Conservation (phyloP, 257 asterid species). For the Penstemon eatonii region DNA sequence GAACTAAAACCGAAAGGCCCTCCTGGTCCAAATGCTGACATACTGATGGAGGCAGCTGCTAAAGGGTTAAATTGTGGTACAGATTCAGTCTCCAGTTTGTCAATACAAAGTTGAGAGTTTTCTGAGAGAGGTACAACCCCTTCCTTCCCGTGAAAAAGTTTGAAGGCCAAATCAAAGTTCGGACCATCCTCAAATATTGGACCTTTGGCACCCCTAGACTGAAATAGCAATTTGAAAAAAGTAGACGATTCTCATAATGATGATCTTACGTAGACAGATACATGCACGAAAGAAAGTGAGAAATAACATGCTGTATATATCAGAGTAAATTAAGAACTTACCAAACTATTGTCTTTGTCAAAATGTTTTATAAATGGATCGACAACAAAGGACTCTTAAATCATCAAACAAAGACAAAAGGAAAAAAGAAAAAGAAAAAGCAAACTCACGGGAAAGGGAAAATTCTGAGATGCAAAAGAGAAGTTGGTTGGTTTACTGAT, state of each 20-base stretch:
- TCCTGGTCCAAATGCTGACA: slow-evolving; percentile 77
- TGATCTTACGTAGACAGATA: slow-evolving; percentile 9
- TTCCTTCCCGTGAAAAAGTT: slow-evolving; percentile 76
- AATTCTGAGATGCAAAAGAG: slow-evolving; percentile 50
- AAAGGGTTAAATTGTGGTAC: slow-evolving; percentile 56
- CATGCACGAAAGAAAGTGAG: neutral
- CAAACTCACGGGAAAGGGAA: slow-evolving; percentile 56
- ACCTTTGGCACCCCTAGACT: slow-evolving; percentile 59
- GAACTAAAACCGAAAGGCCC: slow-evolving; percentile 77
- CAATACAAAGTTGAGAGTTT: slow-evolving; percentile 30
- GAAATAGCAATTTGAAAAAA: slow-evolving; percentile 26
- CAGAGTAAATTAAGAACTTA: neutral
- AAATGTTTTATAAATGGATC: slow-evolving; percentile 12
- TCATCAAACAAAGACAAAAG: neutral
- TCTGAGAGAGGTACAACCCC: slow-evolving; percentile 71
- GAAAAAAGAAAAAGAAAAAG: neutral
- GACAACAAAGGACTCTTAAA: slow-evolving; percentile 8
- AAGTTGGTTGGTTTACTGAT: slow-evolving; percentile 69
- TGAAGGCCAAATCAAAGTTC: slow-evolving; percentile 65
- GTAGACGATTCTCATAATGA: slow-evolving; percentile 15
- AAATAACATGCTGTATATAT: slow-evolving; percentile 10
- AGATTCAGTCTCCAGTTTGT: slow-evolving; percentile 37
- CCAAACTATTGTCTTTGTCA: neutral
- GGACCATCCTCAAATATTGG: slow-evolving; percentile 88
- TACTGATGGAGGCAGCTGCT: slow-evolving; percentile 74